These are phyloP conservation scores for Volvox reticuliferus DNA, from an alignment of 139 green algal genomes.

Conservation along the genomic window DNA sequence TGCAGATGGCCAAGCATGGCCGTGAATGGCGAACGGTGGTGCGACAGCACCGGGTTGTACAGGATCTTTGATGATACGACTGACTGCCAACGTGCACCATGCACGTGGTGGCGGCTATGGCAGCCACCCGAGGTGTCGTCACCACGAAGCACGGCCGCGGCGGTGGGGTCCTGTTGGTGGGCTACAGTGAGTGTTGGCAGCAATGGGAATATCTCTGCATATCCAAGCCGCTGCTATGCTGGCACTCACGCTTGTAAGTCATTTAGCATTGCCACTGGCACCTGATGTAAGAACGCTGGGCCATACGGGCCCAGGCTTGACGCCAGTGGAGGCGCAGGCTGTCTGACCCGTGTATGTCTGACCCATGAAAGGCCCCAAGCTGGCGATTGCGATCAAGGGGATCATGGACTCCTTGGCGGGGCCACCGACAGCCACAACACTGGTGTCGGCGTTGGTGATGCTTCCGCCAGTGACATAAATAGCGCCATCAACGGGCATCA, in stretches of 20 bases:
- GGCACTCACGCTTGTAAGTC: not conserved
- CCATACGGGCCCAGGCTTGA: conserved; percentile 25
- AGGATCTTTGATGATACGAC: not conserved
- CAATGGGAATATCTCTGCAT: not conserved
- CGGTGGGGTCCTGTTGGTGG: too few relatives aligned
- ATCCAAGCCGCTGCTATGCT: conserved; percentile 4
- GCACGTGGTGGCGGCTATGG: not conserved
- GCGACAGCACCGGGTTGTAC: not conserved
- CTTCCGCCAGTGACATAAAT: too few relatives aligned
- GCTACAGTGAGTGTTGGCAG: not conserved
- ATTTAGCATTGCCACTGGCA: conserved; percentile 17
- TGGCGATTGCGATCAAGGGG: conserved; percentile 9
- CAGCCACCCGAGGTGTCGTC: not conserved
- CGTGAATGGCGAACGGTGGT: too few relatives aligned
- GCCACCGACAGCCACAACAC: not conserved
- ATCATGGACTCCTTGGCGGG: conserved; percentile 34
- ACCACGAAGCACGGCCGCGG: not conserved
- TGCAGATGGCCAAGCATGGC: too few relatives aligned
- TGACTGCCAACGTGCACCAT: not conserved
- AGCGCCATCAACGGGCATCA: too few relatives aligned
- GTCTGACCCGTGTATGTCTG: conserved; percentile 18
- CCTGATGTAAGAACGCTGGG: conserved; percentile 13
- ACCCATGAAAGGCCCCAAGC: conserved; percentile 25
- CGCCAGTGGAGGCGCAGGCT: conserved; percentile 36
- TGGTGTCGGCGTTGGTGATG: not conserved